These are phyloP conservation scores for Mollisiaceae sp. DNA, from an alignment of 2,329 filamentous ascomycete genomes.

Conservation along the genomic window DNA sequence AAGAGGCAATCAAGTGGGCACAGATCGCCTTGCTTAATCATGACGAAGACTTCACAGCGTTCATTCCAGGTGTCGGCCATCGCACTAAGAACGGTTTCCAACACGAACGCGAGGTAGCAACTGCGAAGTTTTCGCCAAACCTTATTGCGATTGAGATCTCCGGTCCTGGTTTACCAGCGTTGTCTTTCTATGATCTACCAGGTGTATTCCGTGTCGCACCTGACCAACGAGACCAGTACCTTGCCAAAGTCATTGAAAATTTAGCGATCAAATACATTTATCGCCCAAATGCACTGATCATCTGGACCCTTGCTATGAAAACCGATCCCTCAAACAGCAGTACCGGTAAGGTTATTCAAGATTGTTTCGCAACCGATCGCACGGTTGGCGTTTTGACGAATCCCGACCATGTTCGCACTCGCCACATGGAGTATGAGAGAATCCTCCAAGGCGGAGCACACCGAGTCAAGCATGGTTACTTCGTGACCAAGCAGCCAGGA, in stretches of 20 bases:
- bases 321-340: constrained; percentile 77
- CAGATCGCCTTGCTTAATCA: constrained; percentile 81
- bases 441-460: constrained; percentile 68
- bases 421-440: constrained; percentile 62
- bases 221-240: constrained; percentile 62
- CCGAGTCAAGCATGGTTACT: constrained; percentile 75
- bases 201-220: constrained; percentile 78
- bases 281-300: constrained; percentile 72
- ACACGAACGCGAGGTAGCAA: constrained; percentile 35
- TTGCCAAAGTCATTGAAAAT: constrained; percentile 74
- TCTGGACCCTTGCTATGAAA: constrained; percentile 80
- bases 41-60: constrained; percentile 52
- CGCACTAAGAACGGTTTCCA: constrained; percentile 39
- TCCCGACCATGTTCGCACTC: constrained; percentile 70
- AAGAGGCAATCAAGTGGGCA: constrained; percentile 72
- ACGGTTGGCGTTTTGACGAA: constrained; percentile 84
- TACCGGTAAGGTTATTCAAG: constrained; percentile 67
- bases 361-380: constrained; percentile 59
- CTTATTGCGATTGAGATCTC: constrained; percentile 78
- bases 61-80: constrained; percentile 42
- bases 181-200: constrained; percentile 86
- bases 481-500: constrained; percentile 72
- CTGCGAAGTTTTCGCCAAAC: constrained; percentile 81
- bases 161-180: constrained; percentile 70
- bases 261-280: constrained; percentile 73